These are phyloP conservation scores for Glomus cerebriforme DNA, from an alignment of 192 early-diverging fungal genomes.

Conservation along the genomic window DNA sequence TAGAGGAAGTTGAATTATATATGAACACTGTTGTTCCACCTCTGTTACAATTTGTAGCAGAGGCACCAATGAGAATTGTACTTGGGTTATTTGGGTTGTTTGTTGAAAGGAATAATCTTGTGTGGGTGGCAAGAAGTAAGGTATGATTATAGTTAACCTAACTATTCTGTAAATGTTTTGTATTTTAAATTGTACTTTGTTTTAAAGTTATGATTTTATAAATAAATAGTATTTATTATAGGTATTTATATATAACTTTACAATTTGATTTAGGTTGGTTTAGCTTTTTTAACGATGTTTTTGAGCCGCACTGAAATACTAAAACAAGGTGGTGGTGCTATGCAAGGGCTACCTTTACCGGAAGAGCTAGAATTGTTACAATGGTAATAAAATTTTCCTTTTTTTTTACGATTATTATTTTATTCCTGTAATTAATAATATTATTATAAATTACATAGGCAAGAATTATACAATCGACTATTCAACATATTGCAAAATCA, in stretches of 20 bases:
- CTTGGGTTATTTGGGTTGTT: conserved; percentile 79
- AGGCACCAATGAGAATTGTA: conserved; percentile 81
- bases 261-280: conserved; percentile 56
- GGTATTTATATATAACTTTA: background rate
- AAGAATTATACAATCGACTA: conserved; percentile 82
- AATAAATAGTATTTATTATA: background rate
- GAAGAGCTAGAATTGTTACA: conserved; percentile 55
- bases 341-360: conserved; percentile 54
- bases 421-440: background rate
- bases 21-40: conserved; percentile 88
- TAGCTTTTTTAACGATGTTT: conserved; percentile 88
- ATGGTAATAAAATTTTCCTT: conserved; percentile 43
- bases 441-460: conserved; percentile 39
- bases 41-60: conserved; percentile 75
- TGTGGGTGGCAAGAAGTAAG: conserved; percentile 81
- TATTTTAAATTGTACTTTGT: conserved; percentile 5
- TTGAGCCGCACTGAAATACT: conserved; percentile 88
- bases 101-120: conserved; percentile 87
- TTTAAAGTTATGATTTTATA: background rate
- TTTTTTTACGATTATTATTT: background rate
- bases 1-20: conserved; percentile 82
- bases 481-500: conserved; percentile 77
- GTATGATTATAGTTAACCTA: conserved; percentile 32
- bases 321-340: conserved; percentile 64
- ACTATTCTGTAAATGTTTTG: background rate